These are phyloP conservation scores for Pisolithus microcarpus DNA, from an alignment of 768 basidiomycete species.

Conservation along the genomic window DNA sequence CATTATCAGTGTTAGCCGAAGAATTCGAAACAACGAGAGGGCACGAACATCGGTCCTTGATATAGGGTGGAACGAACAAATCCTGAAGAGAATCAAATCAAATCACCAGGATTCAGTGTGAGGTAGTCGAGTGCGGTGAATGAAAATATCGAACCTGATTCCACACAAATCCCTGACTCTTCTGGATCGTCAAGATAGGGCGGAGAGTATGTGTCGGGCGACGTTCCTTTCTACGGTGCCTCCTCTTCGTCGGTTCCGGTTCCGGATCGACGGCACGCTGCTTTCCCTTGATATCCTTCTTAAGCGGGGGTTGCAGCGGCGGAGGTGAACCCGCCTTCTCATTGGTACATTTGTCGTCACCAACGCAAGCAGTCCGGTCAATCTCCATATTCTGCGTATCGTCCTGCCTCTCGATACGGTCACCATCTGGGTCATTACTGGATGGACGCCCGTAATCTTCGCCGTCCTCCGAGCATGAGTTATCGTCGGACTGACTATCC, in stretches of 20 bases:
- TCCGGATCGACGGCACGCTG: slow-evolving; percentile 70
- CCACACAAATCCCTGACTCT: slow-evolving; percentile 87
- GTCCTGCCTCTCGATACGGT: slow-evolving; percentile 30
- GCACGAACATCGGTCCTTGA: slow-evolving; percentile 81
- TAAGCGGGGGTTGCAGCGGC: slow-evolving; percentile 24
- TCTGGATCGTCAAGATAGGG: slow-evolving; percentile 80
- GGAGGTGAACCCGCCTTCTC: slow-evolving; percentile 27
- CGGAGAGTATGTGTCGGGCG: slow-evolving; percentile 57
- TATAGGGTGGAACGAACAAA: slow-evolving; percentile 80
- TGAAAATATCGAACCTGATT: slow-evolving; percentile 58
- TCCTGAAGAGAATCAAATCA: slow-evolving; percentile 42
- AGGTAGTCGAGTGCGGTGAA: background rate
- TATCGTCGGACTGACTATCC: slow-evolving; percentile 46
- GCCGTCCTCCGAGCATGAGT: slow-evolving; percentile 68
- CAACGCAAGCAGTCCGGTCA: slow-evolving; percentile 29
- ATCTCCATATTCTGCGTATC: slow-evolving; percentile 56
- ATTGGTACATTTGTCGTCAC: slow-evolving; percentile 8
- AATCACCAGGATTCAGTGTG: background rate
- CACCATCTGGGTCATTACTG: slow-evolving; percentile 25
- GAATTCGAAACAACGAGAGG: slow-evolving; percentile 5
- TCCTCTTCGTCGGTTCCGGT: slow-evolving; percentile 42
- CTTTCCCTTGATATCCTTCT: slow-evolving; percentile 71
- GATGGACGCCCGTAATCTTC: slow-evolving; percentile 45
- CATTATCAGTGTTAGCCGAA: background rate
- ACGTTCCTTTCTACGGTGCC: slow-evolving; percentile 47